Evolutionary conservation across 345 rosid genomes (phyloP).

Genomic region (Gossypium thurberi): DNA sequence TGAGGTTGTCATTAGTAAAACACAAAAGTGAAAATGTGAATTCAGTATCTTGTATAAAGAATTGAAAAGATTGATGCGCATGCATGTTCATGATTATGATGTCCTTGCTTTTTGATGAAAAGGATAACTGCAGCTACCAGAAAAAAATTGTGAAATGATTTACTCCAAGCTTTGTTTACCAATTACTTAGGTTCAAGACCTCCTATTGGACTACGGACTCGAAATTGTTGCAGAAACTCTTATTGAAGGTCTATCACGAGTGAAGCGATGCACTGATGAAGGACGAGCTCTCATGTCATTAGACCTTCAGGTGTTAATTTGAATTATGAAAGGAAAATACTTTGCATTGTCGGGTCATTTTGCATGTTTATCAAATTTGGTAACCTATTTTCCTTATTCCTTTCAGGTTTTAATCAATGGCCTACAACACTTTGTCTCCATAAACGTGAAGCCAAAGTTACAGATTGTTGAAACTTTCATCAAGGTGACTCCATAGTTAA

Average conservation of each 20-base stretch:
- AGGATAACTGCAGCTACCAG: not conserved
- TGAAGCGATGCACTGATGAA: conserved; percentile 88
- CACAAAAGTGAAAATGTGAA: not conserved
- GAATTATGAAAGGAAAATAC: not conserved
- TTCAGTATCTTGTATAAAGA: not conserved
- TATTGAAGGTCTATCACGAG: conserved; percentile 84
- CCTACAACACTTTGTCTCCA: conserved; percentile 70
- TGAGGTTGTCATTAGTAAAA: not conserved
- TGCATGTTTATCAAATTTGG: not conserved
- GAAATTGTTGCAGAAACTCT: conserved; percentile 89
- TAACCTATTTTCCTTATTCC: conserved; percentile 1
- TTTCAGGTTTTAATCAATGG: conserved; percentile 85
- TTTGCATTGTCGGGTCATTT: not conserved
- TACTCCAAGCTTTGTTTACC: conserved; percentile 2
- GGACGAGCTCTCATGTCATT: conserved; percentile 95
- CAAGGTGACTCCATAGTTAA: conserved; percentile 42
- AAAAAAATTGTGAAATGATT: not conserved
- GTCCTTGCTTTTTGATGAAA: not conserved
- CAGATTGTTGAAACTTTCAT: conserved; percentile 78
- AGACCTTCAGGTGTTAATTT: conserved; percentile 72
- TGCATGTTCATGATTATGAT: not conserved
- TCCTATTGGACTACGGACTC: conserved; percentile 69
- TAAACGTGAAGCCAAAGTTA: conserved; percentile 67
- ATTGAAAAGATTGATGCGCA: not conserved
- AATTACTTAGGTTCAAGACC: conserved; percentile 59